phyloP scores from a whole-genome alignment of 208 protist genomes.

The Trypanosoma rangeli region DNA sequence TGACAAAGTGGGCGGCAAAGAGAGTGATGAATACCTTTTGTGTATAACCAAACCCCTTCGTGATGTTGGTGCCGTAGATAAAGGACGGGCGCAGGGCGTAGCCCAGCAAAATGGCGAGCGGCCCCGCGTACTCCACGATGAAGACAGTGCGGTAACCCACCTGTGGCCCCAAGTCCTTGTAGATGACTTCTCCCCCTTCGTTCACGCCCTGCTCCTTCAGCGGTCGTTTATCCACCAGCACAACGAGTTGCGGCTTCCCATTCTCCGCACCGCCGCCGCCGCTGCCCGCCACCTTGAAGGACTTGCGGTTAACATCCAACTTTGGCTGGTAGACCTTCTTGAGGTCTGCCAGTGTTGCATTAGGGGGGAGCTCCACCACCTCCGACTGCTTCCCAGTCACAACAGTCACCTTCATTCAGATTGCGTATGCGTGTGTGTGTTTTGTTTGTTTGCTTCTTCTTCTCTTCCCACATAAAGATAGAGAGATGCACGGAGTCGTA shows the following conservation, averaged over 20 bases:
- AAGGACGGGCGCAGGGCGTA: constrained; percentile 77
- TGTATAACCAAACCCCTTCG: constrained; percentile 46
- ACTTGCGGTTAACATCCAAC: constrained; percentile 61
- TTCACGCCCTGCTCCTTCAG: constrained; percentile 69
- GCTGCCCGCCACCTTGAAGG: constrained; percentile 57
- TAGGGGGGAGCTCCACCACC: constrained; percentile 53
- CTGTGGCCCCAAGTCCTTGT: constrained; percentile 94
- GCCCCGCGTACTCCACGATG: constrained; percentile 94
- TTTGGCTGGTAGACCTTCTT: constrained; percentile 65
- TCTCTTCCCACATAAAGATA: constrained; percentile 7
- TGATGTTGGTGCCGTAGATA: constrained; percentile 52
- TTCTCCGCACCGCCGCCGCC: constrained; percentile 27
- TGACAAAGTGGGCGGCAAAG: constrained; percentile 92
- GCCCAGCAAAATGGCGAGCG: constrained; percentile 89
- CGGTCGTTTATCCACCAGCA: constrained; percentile 39
- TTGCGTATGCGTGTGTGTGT: constrained; percentile 10
- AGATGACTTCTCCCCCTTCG: constrained; percentile 63
- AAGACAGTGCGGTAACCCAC: constrained; percentile 94
- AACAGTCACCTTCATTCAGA: constrained; percentile 74
- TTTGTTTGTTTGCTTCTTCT: constrained; percentile 5
- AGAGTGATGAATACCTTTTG: constrained; percentile 83
- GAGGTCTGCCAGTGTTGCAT: constrained; percentile 68
- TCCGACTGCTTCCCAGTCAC: constrained; percentile 49
- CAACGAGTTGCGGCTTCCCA: constrained; percentile 48
- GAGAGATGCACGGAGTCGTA: background rate